Conservation (phyloP, 1,139 yeast genomes). For the Kodamaea suecica region DNA sequence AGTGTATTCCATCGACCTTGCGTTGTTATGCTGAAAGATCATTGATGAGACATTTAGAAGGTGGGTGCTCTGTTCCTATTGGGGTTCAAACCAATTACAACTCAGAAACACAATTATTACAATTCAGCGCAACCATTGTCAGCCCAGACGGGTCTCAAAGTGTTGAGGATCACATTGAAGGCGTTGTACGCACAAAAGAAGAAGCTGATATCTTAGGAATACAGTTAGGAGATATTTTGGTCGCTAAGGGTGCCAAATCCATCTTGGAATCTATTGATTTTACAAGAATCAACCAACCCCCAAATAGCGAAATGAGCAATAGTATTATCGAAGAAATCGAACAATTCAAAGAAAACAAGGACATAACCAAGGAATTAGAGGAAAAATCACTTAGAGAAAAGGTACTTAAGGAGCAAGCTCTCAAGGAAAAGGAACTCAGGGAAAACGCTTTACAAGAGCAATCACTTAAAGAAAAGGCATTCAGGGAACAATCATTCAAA, state of each 20-base stretch:
- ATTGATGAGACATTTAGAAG: slow-evolving; percentile 83
- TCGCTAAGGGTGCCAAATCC: slow-evolving; percentile 74
- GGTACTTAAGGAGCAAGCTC: too few species aligned
- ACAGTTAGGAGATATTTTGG: slow-evolving; percentile 63
- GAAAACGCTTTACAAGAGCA: too few species aligned
- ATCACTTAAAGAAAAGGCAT: too few species aligned
- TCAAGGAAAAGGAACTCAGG: too few species aligned
- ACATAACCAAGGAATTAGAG: neutral
- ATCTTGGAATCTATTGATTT: slow-evolving; percentile 81
- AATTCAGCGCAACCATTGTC: slow-evolving; percentile 72
- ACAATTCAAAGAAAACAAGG: neutral
- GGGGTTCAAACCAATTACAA: slow-evolving; percentile 74
- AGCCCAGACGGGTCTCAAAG: slow-evolving; percentile 75
- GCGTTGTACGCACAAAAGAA: slow-evolving; percentile 34
- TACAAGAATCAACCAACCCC: slow-evolving; percentile 52
- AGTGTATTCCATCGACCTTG: slow-evolving; percentile 63
- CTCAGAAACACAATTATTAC: slow-evolving; percentile 37
- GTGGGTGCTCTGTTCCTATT: slow-evolving; percentile 97
- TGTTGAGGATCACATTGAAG: slow-evolving; percentile 54
- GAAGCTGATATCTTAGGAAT: slow-evolving; percentile 76
- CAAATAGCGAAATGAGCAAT: too few species aligned
- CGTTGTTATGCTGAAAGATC: slow-evolving; percentile 91
- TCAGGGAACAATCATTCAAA: too few species aligned
- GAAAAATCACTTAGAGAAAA: neutral
- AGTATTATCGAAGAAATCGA: neutral